Base-by-base conservation (phyloP, 768 basidiomycete genomes). In the Steccherinum ochraceum region DNA sequence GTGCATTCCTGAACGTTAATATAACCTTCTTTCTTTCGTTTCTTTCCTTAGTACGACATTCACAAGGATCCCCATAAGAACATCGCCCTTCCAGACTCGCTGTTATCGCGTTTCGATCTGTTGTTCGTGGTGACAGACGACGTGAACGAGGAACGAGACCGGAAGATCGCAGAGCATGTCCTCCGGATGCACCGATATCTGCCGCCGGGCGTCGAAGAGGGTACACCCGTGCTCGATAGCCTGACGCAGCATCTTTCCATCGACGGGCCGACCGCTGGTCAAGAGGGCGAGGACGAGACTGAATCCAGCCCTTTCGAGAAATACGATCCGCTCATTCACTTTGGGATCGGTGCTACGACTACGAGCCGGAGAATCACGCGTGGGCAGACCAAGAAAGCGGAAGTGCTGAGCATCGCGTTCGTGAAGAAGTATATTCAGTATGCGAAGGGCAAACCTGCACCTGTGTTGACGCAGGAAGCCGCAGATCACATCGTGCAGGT, bases 31-130 rank as follows among this genome's bases (percentile, higher is more conserved):
- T 54, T 60, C 49, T 49, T 45, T 40, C 26, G 10, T 19, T 46
- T 30, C 13, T 30, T 5, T 25, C n/a, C 53, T 25, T 62, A 97
- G 91, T 99, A 99, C 67, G 95, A 99, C 69, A 89, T 99, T 35
- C 95, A 99, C 72, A 99, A 99, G 69, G 95, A 99, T 66, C 95
- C 95, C 24, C 95, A 98, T 71, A 89, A 89, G 71, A 99, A 99
- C 63, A 99, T 99, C 55, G 95, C 95, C 12, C 80, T 99, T 11
- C 95, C 95, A 11, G 95, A 98, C 67, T 99, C 95, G 21, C 79
- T 99, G 35, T 80, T 99, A 30, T 97, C 95, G 20, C 95, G 95
- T 81, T 99, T 99, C 72, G 95, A 99, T 73, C 71, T 99, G 49
- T 80, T 99, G 35, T 99, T 99, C 64, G 87, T 99, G 49, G 93